phyloP scores from a whole-genome alignment of 2,329 filamentous ascomycete genomes.

The Alternaria alternata region DNA sequence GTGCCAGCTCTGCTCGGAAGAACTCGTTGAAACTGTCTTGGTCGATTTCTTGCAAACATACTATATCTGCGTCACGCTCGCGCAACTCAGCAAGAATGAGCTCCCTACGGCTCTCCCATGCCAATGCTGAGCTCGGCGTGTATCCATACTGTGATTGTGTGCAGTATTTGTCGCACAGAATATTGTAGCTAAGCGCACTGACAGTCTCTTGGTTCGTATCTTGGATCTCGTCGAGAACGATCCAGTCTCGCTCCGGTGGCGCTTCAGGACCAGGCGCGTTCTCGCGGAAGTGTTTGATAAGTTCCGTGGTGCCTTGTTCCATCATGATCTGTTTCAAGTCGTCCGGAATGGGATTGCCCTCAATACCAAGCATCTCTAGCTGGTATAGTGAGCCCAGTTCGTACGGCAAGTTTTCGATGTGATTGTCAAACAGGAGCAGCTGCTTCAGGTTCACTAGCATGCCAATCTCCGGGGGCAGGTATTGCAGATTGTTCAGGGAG shows the following conservation, averaged over 20 bases:
- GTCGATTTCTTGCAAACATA: constrained; percentile 94
- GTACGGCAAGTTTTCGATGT: constrained; percentile 79
- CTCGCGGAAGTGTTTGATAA: constrained; percentile 85
- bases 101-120: constrained; percentile 86
- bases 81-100: constrained; percentile 85
- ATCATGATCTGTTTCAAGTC: constrained; percentile 82
- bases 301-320: constrained; percentile 83
- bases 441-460: constrained; percentile 95
- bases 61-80: constrained; percentile 81
- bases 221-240: constrained; percentile 72
- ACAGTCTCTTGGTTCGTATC: constrained; percentile 68
- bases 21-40: constrained; percentile 90
- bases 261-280: constrained; percentile 80
- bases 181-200: constrained; percentile 92
- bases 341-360: constrained; percentile 85
- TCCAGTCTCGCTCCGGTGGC: constrained; percentile 77
- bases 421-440: constrained; percentile 88
- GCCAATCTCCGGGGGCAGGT: constrained; percentile 87
- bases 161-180: constrained; percentile 91
- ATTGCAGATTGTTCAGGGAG: constrained; percentile 84
- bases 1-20: constrained; percentile 85
- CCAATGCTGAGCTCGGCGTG: constrained; percentile 79
- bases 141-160: constrained; percentile 88
- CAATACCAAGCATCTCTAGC: constrained; percentile 87
- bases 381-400: constrained; percentile 90